Evolutionary conservation across 345 rosid species (phyloP).

Genomic region (Salix dunnii): DNA sequence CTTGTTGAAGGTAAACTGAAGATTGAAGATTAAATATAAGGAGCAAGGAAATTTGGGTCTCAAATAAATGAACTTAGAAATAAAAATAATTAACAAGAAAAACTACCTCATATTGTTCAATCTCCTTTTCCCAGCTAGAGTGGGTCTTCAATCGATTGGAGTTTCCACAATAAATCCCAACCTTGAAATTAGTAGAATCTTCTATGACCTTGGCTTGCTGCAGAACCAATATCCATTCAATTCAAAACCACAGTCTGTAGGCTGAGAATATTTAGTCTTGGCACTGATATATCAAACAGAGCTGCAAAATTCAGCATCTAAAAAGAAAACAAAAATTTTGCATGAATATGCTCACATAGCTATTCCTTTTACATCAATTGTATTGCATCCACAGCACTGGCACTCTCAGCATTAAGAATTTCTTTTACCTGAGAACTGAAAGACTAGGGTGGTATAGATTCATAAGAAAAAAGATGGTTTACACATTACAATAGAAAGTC

Average conservation of each 20-base stretch:
- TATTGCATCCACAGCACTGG: not conserved
- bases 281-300: not conserved
- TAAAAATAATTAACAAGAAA: not conserved
- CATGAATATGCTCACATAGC: not conserved
- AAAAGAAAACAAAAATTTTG: not conserved
- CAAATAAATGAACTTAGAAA: not conserved
- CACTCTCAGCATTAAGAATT: not conserved
- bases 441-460: not conserved
- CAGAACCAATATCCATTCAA: constrained; percentile 21
- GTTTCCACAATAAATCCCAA: constrained; percentile 61
- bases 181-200: constrained; percentile 64
- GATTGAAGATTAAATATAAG: not conserved
- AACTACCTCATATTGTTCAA: constrained; percentile 68
- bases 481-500: not conserved
- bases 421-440: not conserved
- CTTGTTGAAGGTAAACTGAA: too few species aligned
- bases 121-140: constrained; percentile 71
- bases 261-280: not conserved
- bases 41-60: constrained; percentile 4
- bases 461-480: not conserved
- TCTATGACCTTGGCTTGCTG: constrained; percentile 90
- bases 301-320: not conserved
- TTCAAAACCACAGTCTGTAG: constrained; percentile 9
- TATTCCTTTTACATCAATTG: not conserved
- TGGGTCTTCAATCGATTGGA: constrained; percentile 47